Evolutionary conservation across 2,329 filamentous ascomycete genomes (phyloP).

Genomic region (Colletotrichum sp.): DNA sequence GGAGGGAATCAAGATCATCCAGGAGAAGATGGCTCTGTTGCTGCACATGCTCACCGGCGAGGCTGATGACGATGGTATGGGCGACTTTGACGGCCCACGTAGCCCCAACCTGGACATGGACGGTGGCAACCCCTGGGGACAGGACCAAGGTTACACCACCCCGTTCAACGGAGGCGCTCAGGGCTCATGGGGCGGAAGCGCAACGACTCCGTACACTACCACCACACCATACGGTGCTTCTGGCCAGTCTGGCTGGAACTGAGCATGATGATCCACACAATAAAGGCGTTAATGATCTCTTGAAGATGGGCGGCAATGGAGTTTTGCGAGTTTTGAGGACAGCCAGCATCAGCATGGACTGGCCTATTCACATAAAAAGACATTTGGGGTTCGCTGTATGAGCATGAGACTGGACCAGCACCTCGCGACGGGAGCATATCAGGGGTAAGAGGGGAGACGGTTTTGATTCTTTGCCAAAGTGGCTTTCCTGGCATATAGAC

Average conservation of each 20-base stretch:
- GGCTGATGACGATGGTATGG: conserved; percentile 61
- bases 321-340: conserved; percentile 6
- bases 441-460: background rate
- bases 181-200: conserved; percentile 70
- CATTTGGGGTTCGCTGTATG: background rate
- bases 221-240: conserved; percentile 54
- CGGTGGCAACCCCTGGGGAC: conserved; percentile 57
- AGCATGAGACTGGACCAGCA: background rate
- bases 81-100: conserved; percentile 67
- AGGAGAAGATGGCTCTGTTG: conserved; percentile 86
- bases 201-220: conserved; percentile 49
- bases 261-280: conserved; percentile 18
- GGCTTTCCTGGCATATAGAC: background rate
- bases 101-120: conserved; percentile 70
- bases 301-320: conserved; percentile 11
- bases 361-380: background rate
- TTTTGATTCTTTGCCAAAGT: background rate
- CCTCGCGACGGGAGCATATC: background rate
- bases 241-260: conserved; percentile 57
- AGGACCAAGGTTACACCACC: conserved; percentile 71
- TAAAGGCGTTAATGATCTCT: conserved; percentile 14
- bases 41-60: conserved; percentile 67
- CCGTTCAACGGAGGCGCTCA: conserved; percentile 65
- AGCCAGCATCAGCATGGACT: background rate
- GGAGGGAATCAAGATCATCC: conserved; percentile 85